Evolutionary conservation across 345 rosid genomes (phyloP).

Genomic region (Draba incana): DNA sequence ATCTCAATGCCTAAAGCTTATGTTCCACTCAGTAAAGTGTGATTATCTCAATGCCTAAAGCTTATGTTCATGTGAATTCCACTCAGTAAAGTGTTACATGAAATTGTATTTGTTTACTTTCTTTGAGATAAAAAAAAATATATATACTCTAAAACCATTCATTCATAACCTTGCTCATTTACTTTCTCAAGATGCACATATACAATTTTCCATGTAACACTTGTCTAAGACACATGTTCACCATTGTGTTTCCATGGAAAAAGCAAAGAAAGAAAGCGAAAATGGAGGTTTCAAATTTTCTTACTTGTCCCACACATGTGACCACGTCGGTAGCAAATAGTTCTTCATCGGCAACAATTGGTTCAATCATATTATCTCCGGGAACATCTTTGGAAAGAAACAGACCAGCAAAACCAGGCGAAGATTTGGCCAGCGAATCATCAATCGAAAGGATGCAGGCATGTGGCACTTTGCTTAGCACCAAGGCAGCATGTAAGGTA

Average conservation of each 20-base stretch:
- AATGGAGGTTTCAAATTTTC: background rate
- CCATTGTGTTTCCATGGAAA: background rate
- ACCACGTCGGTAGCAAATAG: slow-evolving; percentile 80
- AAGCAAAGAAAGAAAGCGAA: background rate
- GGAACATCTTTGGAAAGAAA: slow-evolving; percentile 87
- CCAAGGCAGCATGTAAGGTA: too few relatives aligned
- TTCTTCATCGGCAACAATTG: slow-evolving; percentile 76
- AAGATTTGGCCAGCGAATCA: slow-evolving; percentile 69
- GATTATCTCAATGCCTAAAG: too few relatives aligned
- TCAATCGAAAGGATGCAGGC: slow-evolving; percentile 68
- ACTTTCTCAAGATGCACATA: background rate
- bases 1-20: too few relatives aligned
- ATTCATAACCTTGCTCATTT: background rate
- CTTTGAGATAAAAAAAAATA: background rate
- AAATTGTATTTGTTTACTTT: background rate
- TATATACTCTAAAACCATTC: background rate
- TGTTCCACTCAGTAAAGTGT: too few relatives aligned
- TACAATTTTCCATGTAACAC: background rate
- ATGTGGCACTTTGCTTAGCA: too few relatives aligned
- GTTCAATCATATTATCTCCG: slow-evolving; percentile 67
- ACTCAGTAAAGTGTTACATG: too few relatives aligned
- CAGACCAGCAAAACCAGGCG: slow-evolving; percentile 77
- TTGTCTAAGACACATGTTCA: slow-evolving; percentile 1
- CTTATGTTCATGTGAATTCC: too few relatives aligned
- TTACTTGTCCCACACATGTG: slow-evolving; percentile 97